A percentile compares a stretch with the other conserved stretches of the same genome.
These are phyloP conservation scores for Cyclotella kingstonii DNA, from an alignment of 108 stramenopile genomes.

Conservation along the genomic window DNA sequence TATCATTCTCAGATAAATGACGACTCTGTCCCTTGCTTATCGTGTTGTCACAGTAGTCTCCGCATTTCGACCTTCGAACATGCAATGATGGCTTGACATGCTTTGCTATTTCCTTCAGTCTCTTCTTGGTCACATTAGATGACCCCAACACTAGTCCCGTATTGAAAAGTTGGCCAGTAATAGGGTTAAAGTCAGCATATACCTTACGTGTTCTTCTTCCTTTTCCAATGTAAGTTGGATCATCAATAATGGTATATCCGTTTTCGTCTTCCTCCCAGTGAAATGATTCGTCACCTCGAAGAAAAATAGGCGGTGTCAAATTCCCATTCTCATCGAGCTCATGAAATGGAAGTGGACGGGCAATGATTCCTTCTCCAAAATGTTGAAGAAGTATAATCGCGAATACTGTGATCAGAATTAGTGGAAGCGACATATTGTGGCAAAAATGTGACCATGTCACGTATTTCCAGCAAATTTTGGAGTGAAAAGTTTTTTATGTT, in stretches of 20 bases:
- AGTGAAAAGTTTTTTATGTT: too few relatives aligned
- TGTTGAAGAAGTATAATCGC: not conserved
- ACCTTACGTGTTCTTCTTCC: conserved; percentile 6
- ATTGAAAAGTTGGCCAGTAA: conserved; percentile 23
- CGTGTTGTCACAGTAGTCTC: conserved; percentile 12
- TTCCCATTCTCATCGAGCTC: conserved; percentile 10
- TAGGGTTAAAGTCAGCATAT: conserved; percentile 17
- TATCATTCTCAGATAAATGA: not conserved
- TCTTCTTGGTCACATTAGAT: not conserved
- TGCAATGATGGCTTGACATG: conserved; percentile 18
- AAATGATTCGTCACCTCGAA: conserved; percentile 36
- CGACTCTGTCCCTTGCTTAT: not conserved
- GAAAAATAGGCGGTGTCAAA: conserved; percentile 18
- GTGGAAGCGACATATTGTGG: too few relatives aligned
- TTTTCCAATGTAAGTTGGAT: not conserved
- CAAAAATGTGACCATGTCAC: too few relatives aligned
- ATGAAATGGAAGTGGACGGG: conserved; percentile 28
- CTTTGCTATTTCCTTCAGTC: conserved; percentile 3
- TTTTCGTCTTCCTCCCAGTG: conserved; percentile 39
- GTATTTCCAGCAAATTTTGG: too few relatives aligned
- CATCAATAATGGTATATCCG: conserved; percentile 38
- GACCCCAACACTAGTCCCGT: conserved; percentile 26
- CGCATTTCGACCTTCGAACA: conserved; percentile 7
- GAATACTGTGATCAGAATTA: not conserved
- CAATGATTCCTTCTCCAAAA: conserved; percentile 10